Conservation (phyloP, 2,329 filamentous ascomycete genomes). For the Fusarium sp. region DNA sequence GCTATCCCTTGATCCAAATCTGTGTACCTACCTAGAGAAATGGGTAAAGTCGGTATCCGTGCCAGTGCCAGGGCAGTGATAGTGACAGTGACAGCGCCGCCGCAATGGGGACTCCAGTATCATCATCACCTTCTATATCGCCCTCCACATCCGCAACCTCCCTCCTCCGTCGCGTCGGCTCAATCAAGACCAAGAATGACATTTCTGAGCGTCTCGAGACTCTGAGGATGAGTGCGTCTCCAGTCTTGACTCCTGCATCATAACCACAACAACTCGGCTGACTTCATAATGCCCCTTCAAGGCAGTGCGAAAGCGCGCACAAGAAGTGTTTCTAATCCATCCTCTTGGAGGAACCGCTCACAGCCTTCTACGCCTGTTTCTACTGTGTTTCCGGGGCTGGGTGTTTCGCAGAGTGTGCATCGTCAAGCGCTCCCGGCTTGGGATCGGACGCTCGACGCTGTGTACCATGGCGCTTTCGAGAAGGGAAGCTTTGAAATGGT, state of each 20-base stretch:
- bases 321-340: conserved; percentile 27
- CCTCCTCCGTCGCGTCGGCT: conserved; percentile 24
- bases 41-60: neutral
- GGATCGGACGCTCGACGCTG: conserved; percentile 50
- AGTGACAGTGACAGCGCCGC: neutral
- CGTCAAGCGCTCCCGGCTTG: conserved; percentile 43
- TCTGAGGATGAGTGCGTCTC: conserved; percentile 31
- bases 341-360: neutral
- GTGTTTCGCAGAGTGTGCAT: neutral
- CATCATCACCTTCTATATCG: conserved; percentile 13
- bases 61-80: neutral
- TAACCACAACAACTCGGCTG: neutral
- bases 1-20: neutral
- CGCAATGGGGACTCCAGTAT: conserved; percentile 17
- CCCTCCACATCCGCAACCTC: conserved; percentile 23
- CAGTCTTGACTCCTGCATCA: neutral
- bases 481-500: conserved; percentile 21
- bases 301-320: conserved; percentile 16
- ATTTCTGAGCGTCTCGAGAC: conserved; percentile 21
- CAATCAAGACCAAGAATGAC: conserved; percentile 7
- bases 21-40: conserved; percentile 4
- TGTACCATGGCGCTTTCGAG: conserved; percentile 43
- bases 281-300: conserved; percentile 10
- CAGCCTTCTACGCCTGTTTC: conserved; percentile 8
- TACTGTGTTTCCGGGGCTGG: neutral